A percentile compares a stretch with the other conserved stretches of the same genome.
Evolutionary conservation across 176 grass and related monocot genomes (phyloP).

Genomic region (Oryza longistaminata): DNA sequence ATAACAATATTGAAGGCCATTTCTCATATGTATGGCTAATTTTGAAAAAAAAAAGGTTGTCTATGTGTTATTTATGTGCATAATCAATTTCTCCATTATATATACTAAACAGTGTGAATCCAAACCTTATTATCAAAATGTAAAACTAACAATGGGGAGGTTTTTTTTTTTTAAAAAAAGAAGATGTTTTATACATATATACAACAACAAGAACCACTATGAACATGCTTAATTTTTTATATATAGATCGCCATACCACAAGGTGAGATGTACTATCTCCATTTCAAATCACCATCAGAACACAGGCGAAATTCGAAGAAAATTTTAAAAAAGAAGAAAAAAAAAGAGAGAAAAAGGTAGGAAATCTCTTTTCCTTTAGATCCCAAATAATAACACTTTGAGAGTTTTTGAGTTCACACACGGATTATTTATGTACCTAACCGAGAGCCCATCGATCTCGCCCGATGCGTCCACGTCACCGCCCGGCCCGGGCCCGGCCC

Average conservation of each 20-base stretch:
- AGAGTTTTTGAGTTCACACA: not conserved
- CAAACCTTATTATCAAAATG: not conserved
- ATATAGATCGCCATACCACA: not conserved
- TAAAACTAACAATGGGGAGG: not conserved
- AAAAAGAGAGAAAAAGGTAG: not conserved
- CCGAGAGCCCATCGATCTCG: not conserved
- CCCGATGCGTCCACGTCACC: conserved; percentile 24
- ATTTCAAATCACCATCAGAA: not conserved
- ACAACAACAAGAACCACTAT: not conserved
- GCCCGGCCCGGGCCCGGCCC: conserved; percentile 31
- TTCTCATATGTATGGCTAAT: not conserved
- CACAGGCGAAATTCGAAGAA: not conserved
- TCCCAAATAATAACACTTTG: conserved; percentile 22
- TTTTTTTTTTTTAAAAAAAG: too few relatives aligned
- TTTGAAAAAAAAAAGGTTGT: not conserved
- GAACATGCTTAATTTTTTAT: not conserved
- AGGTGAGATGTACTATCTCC: not conserved
- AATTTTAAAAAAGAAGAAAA: not conserved
- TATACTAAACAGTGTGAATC: not conserved
- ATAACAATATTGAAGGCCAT: too few relatives aligned
- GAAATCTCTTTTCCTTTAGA: conserved; percentile 18
- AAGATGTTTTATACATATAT: not conserved
- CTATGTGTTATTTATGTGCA: not conserved
- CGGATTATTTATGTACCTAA: conserved; percentile 64
- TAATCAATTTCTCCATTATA: not conserved